Evolutionary conservation across 2,329 filamentous ascomycete species (phyloP).

Genomic region (Colletotrichum orchidophilum): DNA sequence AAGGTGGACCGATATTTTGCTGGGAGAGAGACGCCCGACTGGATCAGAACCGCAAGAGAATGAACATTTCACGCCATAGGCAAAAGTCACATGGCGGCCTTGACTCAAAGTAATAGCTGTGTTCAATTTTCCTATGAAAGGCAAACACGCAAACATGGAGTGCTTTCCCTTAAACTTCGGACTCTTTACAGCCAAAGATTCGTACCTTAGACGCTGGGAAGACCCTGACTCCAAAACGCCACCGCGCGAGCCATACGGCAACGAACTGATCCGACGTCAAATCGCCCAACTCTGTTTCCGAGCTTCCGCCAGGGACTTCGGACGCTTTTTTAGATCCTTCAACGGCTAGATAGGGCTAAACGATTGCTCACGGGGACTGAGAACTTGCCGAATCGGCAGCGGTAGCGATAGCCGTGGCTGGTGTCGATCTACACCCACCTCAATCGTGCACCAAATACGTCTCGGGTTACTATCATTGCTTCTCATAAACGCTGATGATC

Average conservation of each 20-base stretch:
- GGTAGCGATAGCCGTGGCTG: background rate
- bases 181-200: background rate
- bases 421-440: background rate
- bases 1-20: too few species aligned
- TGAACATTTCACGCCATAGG: too few species aligned
- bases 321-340: background rate
- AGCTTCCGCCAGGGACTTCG: background rate
- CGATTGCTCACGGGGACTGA: background rate
- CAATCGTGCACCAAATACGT: background rate
- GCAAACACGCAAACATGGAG: too few species aligned
- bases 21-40: too few species aligned
- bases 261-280: background rate
- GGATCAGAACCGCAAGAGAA: too few species aligned
- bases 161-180: too few species aligned
- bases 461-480: background rate
- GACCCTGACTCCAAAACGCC: background rate
- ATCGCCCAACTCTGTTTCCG: background rate
- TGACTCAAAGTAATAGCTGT: too few species aligned
- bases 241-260: background rate
- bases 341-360: background rate
- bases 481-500: background rate
- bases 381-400: background rate
- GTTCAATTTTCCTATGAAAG: too few species aligned
- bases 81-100: too few species aligned
- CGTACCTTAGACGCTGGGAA: background rate